Evolutionary conservation across 495 filamentous ascomycete species (phyloP), one percentile per base, ranked within the genome.

Genomic region (Cercophora newfieldiana): DNA sequence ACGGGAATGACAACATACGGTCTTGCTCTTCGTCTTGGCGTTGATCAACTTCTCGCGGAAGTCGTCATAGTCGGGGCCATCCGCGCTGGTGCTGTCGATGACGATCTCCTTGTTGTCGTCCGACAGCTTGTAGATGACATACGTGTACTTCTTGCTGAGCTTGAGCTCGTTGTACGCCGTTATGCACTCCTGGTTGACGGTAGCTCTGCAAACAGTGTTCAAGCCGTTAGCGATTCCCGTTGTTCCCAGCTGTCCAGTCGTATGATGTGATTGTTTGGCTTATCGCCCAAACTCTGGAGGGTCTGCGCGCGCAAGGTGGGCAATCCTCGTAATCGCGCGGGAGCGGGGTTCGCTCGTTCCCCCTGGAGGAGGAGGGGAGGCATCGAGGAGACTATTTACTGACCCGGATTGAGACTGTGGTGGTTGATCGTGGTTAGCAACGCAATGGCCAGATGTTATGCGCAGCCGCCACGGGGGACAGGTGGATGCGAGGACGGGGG

Each of bases 41-140:
- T 84, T 85, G 67, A 90, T 76, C 63, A 97, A 88, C 85, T 90
- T 91, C 73, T 88, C 79, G 69, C 91, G 90, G 86, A 97, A 96
- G 65, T 75, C 79, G 49, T 93, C 90, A 81, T 90, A 94, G 72
- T 88, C 83, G 22, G 75, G 75, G 69, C 61, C 64, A 51, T 83
- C 77, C 26, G 85, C 81, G 54, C 82, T 81, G 63, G 88, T 87
- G 66, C 87, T 84, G 69, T 96, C 91, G 71, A 97, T 86, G 51
- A 90, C 90, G 75, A 97, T 93, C 72, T 90, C 78, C 80, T 91
- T 95, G 88, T 91, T 91, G 86, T 97, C 87, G 80, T 96, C 92
- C 69, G 90, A 86, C 74, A 99, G 89, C 86, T 97, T 97, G 90
- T 88, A 98, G 88, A 99, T 91, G 82, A 99, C 90, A 83, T 87